Base-by-base conservation (phyloP, 2,329 filamentous ascomycete species). In the Penicillium sp. region DNA sequence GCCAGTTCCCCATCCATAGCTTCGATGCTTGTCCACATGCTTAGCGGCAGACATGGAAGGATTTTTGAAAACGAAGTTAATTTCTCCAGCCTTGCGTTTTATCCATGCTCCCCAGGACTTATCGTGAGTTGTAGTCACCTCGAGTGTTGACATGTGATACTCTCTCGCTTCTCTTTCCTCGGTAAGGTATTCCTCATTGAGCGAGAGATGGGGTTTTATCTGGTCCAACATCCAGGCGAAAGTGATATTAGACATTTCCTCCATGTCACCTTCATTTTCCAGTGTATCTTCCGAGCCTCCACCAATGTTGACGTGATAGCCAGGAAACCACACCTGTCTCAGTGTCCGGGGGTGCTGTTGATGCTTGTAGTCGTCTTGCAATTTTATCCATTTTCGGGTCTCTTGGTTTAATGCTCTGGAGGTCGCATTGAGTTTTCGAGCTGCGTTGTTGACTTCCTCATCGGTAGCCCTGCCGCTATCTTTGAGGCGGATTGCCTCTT, bases 291-390 rank as follows among this genome's bases (percentile, higher is more conserved):
- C 48, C 39, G 74, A 76, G 0, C 78, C 77, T 26, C 80, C 81
- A 3, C 81, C 81, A 2, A 81, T 68, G 51, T 82, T 80, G 9
- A 75, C 73, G 60, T 84, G 81, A 27, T 74, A 76, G 9, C 81
- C 81, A 0, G 80, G 79, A 51, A 83, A 83, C 81, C 81, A 83
- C 8, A 79, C 77, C 63, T 83, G 80, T n/a, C 75, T 72, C 27
- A 82, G 65, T 26, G 61, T 67, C n/a, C 67, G 60, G 30, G 59
- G 56, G 10, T 44, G n/a, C 7, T 41, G 18, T 5, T 53, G 40
- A 36, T 57, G 50, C n/a, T 59, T 58, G n/a, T 59, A n/a, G 30
- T 51, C 51, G 1, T 54, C 51, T 30, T 54, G 26, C 34, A 54
- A 36, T 32, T 53, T 59, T 4, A 62, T 47, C 18, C 53, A 50